Conservation (phyloP, 208 protist genomes). For the Leishmania lainsoni region DNA sequence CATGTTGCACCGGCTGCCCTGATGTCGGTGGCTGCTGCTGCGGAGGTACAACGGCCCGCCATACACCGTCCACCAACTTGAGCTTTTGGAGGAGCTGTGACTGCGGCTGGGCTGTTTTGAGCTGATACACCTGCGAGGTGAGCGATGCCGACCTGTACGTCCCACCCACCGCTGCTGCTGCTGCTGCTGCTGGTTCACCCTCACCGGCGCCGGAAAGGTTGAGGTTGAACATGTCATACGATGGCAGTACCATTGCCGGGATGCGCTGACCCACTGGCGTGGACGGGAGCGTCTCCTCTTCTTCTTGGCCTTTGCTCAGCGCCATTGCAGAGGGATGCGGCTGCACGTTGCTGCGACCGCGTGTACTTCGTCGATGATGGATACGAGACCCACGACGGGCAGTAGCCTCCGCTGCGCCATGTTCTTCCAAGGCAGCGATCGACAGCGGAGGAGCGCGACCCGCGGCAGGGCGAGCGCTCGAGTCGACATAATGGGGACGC, state of each 20-base stretch:
- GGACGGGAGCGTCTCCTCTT: background rate
- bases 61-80: background rate
- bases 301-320: background rate
- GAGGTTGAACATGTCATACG: slow-evolving; percentile 26
- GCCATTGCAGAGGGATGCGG: background rate
- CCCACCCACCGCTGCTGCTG: background rate
- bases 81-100: background rate
- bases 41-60: background rate
- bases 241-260: slow-evolving; percentile 21
- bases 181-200: background rate
- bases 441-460: background rate
- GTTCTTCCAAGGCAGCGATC: background rate
- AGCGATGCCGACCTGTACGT: background rate
- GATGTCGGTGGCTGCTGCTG: background rate
- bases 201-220: background rate
- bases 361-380: background rate
- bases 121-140: background rate
- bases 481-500: background rate
- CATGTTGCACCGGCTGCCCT: background rate
- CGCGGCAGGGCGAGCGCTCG: background rate
- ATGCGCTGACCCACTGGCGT: slow-evolving; percentile 32
- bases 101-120: background rate
- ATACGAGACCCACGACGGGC: background rate
- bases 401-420: background rate
- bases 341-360: background rate